phyloP scores from a whole-genome alignment of 257 asterid species.

The Craterostigma plantagineum region DNA sequence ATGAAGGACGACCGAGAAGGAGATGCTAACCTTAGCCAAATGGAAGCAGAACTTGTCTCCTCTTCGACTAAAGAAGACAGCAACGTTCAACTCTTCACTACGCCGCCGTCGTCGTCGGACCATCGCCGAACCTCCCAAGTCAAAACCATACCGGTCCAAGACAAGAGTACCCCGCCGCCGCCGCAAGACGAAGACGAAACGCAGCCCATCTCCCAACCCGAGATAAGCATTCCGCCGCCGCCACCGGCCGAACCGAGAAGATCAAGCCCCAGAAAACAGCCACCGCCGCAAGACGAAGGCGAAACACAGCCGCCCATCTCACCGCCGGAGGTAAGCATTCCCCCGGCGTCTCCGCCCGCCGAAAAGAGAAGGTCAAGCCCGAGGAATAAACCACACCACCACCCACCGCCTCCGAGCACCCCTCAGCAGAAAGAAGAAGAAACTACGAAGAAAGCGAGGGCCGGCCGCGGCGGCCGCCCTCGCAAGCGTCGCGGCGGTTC shows the following conservation, averaged over 20 bases:
- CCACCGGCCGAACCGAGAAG: neutral
- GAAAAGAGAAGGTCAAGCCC: no score
- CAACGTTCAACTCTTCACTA: constrained; percentile 16
- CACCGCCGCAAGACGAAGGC: no score
- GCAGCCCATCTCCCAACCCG: no score
- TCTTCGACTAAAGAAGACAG: constrained; percentile 18
- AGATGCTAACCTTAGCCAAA: neutral
- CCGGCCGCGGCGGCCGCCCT: neutral
- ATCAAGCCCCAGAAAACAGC: neutral
- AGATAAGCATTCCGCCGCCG: neutral
- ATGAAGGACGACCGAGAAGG: constrained; percentile 23
- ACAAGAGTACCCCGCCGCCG: no score
- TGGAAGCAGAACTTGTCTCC: constrained; percentile 14
- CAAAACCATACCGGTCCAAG: constrained; percentile 13
- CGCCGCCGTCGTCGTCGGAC: constrained; percentile 4
- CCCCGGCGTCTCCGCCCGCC: no score
- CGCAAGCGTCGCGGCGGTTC: constrained; percentile 15
- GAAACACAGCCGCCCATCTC: no score
- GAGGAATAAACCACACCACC: no score
- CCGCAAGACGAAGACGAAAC: no score
- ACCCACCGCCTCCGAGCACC: no score
- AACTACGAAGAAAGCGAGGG: neutral
- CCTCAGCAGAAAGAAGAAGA: neutral
- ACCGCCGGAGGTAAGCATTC: no score
- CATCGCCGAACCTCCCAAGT: neutral